phyloP scores from a whole-genome alignment of 192 early-diverging fungal species.

The Endogone sp. region DNA sequence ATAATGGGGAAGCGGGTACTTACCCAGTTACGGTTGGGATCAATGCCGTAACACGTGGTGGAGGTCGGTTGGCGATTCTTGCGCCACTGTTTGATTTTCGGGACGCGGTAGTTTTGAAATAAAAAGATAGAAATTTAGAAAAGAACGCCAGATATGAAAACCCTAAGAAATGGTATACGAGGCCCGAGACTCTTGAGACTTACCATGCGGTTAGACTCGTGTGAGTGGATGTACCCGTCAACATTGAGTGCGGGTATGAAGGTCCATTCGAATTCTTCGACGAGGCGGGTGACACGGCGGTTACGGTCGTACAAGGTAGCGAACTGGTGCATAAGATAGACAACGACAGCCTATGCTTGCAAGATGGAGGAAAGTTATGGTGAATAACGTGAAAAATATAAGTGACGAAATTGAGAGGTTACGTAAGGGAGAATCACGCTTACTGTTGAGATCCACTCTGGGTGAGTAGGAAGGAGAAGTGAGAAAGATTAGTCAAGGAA shows the following conservation, averaged over 20 bases:
- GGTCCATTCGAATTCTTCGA: conserved; percentile 47
- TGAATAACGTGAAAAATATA: conserved; percentile 1
- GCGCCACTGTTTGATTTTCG: conserved; percentile 39
- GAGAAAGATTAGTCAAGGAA: not conserved
- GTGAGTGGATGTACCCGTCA: conserved; percentile 59
- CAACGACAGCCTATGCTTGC: conserved; percentile 53
- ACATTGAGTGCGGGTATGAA: conserved; percentile 63
- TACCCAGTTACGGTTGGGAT: conserved; percentile 62
- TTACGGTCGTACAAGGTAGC: conserved; percentile 40
- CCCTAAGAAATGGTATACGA: not conserved
- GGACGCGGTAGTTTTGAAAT: not conserved
- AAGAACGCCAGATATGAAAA: conserved; percentile 3
- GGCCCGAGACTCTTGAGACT: not conserved
- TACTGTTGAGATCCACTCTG: conserved; percentile 1
- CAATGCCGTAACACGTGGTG: conserved; percentile 51
- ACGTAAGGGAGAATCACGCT: not conserved
- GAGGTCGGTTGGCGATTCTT: conserved; percentile 60
- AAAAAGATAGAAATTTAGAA: not conserved
- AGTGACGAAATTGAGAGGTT: conserved; percentile 7
- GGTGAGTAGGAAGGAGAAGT: not conserved
- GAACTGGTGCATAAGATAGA: conserved; percentile 52
- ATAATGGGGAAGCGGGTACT: not conserved
- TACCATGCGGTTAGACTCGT: conserved; percentile 47
- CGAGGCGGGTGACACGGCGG: conserved; percentile 36
- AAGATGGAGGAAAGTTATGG: conserved; percentile 22